A percentile compares a stretch with the other conserved stretches of the same genome.
These are phyloP conservation scores for Cylindricascospora bacillispora DNA, from an alignment of 1,139 yeast genomes.

Conservation along the genomic window DNA sequence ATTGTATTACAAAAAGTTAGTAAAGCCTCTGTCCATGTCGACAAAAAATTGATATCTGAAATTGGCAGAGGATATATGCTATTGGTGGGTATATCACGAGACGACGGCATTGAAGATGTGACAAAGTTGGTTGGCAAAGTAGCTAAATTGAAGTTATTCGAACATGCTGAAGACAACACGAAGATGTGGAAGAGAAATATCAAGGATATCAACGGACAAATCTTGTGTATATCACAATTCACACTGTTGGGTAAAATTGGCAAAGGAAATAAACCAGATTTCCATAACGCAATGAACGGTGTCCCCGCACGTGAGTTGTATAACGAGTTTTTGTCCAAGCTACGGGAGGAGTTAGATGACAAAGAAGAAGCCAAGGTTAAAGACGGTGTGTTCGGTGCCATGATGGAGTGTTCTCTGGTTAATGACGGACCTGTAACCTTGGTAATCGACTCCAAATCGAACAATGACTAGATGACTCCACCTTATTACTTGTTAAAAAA, in stretches of 20 bases:
- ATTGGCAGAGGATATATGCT: slow-evolving; percentile 67
- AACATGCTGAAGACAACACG: slow-evolving; percentile 29
- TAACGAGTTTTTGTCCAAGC: slow-evolving; percentile 40
- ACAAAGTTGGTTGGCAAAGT: slow-evolving; percentile 57
- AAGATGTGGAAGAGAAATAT: slow-evolving; percentile 49
- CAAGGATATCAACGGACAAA: slow-evolving; percentile 43
- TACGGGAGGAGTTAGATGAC: slow-evolving; percentile 45
- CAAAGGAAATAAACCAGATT: slow-evolving; percentile 90
- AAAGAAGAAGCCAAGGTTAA: slow-evolving; percentile 40
- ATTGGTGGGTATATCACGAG: slow-evolving; percentile 70
- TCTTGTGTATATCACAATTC: slow-evolving; percentile 72
- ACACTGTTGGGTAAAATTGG: slow-evolving; percentile 73
- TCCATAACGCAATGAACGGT: slow-evolving; percentile 81
- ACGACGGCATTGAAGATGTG: slow-evolving; percentile 65
- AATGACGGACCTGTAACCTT: slow-evolving; percentile 50
- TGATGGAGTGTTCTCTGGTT: slow-evolving; percentile 84
- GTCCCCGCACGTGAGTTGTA: slow-evolving; percentile 57
- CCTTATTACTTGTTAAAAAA: no score
- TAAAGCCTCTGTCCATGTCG: slow-evolving; percentile 77
- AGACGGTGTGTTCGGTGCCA: slow-evolving; percentile 89
- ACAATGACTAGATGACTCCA: no score
- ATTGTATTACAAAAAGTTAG: slow-evolving; percentile 83
- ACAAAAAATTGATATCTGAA: slow-evolving; percentile 47
- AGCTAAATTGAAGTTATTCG: slow-evolving; percentile 55
- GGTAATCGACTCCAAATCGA: slow-evolving; percentile 19